These are phyloP conservation scores for Punica granatum DNA, from an alignment of 345 rosid genomes.

Conservation along the genomic window DNA sequence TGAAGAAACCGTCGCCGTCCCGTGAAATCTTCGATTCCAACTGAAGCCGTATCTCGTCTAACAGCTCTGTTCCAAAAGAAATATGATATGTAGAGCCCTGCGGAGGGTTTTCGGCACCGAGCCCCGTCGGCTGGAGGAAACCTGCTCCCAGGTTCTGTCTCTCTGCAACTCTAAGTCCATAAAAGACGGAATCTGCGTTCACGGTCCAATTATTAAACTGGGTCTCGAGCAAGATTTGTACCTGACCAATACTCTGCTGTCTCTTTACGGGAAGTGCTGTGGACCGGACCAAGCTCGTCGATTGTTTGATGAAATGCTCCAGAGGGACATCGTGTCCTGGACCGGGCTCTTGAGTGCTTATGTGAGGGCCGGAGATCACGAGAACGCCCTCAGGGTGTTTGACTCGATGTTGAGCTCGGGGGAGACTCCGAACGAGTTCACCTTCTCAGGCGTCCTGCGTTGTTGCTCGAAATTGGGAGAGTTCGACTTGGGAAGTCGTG, in stretches of 20 bases:
- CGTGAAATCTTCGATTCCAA: not conserved
- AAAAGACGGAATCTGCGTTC: constrained; percentile 44
- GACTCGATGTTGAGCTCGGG: constrained; percentile 37
- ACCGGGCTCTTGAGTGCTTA: constrained; percentile 49
- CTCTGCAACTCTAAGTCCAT: constrained; percentile 42
- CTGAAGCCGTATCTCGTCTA: not conserved
- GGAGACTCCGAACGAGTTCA: constrained; percentile 44
- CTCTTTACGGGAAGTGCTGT: constrained; percentile 38
- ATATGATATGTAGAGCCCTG: constrained; percentile 27
- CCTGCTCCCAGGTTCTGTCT: constrained; percentile 33
- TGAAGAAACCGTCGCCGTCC: not conserved
- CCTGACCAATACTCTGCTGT: constrained; percentile 51
- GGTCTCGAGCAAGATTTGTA: constrained; percentile 34
- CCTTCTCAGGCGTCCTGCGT: constrained; percentile 47
- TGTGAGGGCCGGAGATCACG: constrained; percentile 29
- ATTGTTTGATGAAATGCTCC: constrained; percentile 69
- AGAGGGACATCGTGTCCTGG: constrained; percentile 58
- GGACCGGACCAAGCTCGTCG: constrained; percentile 33
- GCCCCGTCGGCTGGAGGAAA: constrained; percentile 25
- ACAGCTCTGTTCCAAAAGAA: not conserved
- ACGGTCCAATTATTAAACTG: constrained; percentile 44
- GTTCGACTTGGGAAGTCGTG: constrained; percentile 27
- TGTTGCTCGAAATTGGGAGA: constrained; percentile 45
- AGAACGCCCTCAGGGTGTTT: constrained; percentile 32
- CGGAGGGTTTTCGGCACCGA: constrained; percentile 18